phyloP scores from a whole-genome alignment of 2,329 filamentous ascomycete genomes.

The Calonectria crousiana region DNA sequence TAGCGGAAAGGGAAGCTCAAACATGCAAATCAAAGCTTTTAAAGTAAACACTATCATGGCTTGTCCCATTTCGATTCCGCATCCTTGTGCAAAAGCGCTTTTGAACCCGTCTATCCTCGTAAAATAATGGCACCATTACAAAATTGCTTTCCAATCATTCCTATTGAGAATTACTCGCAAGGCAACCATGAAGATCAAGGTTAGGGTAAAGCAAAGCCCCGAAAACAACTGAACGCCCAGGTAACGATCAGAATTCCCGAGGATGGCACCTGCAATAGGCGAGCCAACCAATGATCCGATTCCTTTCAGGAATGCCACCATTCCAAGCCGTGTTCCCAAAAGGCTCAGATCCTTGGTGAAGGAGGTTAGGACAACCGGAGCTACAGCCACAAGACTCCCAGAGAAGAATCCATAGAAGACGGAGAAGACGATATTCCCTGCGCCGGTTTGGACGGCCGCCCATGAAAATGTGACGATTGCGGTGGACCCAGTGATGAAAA shows the following conservation, averaged over 20 bases:
- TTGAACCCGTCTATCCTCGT: background rate
- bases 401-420: constrained; percentile 61
- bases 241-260: constrained; percentile 29
- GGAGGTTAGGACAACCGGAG: constrained; percentile 57
- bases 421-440: constrained; percentile 56
- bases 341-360: constrained; percentile 55
- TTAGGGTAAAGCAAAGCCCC: constrained; percentile 15
- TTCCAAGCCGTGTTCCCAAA: constrained; percentile 60
- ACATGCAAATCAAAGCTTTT: background rate
- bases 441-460: constrained; percentile 51
- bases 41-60: background rate
- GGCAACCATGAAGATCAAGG: constrained; percentile 5
- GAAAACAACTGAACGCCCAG: constrained; percentile 25
- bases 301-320: constrained; percentile 53
- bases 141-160: constrained; percentile 4
- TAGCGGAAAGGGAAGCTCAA: background rate
- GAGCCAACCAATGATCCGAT: constrained; percentile 52
- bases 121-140: background rate
- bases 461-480: constrained; percentile 55
- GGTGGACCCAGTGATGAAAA: constrained; percentile 50
- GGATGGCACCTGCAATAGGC: constrained; percentile 55
- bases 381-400: constrained; percentile 58
- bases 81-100: background rate
- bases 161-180: constrained; percentile 13
- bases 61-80: background rate